Evolutionary conservation across 1,139 yeast species (phyloP).

Genomic region (Eremothecium cymbalariae): DNA sequence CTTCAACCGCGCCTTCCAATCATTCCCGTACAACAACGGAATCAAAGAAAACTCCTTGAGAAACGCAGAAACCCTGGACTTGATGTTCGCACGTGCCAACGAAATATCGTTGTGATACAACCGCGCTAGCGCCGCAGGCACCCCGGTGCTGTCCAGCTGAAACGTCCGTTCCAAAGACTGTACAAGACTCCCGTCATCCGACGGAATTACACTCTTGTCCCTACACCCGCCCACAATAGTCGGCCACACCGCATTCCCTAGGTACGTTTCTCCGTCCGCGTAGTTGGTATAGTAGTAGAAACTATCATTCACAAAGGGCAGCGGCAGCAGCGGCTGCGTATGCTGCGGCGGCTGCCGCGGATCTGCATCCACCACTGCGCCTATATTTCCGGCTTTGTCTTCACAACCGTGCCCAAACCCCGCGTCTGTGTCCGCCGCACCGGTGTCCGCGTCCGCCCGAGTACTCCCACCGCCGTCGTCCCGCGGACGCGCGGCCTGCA

Average conservation of each 20-base stretch:
- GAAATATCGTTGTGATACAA: conserved; percentile 1
- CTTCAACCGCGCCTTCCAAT: conserved; percentile 14
- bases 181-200: conserved; percentile 3
- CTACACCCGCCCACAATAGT: conserved; percentile 9
- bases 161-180: conserved; percentile 2
- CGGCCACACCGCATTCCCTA: conserved; percentile 27
- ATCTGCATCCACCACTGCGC: background rate
- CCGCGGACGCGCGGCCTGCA: background rate
- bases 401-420: background rate
- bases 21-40: conserved; percentile 24
- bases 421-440: conserved; percentile 1
- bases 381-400: no score
- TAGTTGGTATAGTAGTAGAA: conserved; percentile 24
- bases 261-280: conserved; percentile 11
- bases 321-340: conserved; percentile 4
- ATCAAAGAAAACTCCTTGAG: conserved; percentile 20
- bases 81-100: conserved; percentile 6
- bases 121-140: conserved; percentile 4
- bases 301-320: conserved; percentile 27
- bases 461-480: background rate
- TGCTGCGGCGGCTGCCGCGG: background rate
- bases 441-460: conserved; percentile 1
- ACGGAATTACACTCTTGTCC: background rate
- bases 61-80: conserved; percentile 12
- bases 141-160: conserved; percentile 3